Percentiles rank a stretch among this genome's conserved stretches.
These are phyloP conservation scores for Annulohypoxylon maeteangense DNA, from an alignment of 495 filamentous ascomycete species.

Conservation along the genomic window DNA sequence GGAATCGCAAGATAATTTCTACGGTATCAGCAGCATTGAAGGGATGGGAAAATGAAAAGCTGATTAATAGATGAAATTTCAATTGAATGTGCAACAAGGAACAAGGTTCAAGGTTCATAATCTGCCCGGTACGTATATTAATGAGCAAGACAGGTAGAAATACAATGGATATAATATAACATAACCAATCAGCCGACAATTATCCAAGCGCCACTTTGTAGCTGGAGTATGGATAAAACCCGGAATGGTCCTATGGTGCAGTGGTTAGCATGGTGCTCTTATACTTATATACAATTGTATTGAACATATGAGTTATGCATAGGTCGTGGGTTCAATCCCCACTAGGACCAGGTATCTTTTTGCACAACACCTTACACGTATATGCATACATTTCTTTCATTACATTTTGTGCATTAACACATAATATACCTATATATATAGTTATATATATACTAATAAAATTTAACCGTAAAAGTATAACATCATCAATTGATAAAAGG, in stretches of 20 bases:
- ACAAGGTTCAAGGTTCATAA: too few species aligned
- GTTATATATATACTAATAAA: too few species aligned
- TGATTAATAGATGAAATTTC: too few species aligned
- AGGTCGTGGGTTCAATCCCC: constrained; percentile 46
- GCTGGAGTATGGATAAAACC: background rate
- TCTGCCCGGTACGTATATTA: too few species aligned
- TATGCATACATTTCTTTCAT: too few species aligned
- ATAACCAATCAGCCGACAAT: constrained; percentile 29
- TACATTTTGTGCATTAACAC: background rate
- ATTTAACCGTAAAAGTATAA: background rate
- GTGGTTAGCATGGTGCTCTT: constrained; percentile 47
- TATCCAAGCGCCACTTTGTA: constrained; percentile 16
- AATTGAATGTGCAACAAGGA: too few species aligned
- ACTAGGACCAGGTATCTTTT: constrained; percentile 35
- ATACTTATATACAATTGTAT: constrained; percentile 42
- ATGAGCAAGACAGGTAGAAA: background rate
- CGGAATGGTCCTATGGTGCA: constrained; percentile 41
- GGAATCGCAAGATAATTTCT: too few species aligned
- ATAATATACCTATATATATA: too few species aligned
- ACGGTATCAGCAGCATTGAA: too few species aligned
- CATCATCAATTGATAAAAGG: background rate
- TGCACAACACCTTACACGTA: background rate
- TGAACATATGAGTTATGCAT: constrained; percentile 38
- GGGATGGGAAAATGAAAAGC: too few species aligned
- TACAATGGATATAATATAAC: background rate